Conservation (phyloP, 495 filamentous ascomycete genomes). For the Penicillium riverlandense region DNA sequence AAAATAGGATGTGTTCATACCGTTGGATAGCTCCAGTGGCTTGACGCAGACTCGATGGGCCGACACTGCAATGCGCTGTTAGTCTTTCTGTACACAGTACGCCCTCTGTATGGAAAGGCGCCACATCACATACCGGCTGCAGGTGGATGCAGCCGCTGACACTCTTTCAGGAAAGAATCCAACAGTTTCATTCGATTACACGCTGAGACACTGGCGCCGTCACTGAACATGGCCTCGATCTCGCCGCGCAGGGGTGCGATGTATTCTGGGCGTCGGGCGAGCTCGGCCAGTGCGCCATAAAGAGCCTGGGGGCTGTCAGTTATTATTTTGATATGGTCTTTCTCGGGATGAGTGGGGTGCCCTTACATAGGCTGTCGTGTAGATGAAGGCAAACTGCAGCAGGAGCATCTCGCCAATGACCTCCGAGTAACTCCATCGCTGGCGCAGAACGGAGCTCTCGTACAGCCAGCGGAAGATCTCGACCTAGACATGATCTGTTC, state of each 20-base stretch:
- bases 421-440: constrained; percentile 16
- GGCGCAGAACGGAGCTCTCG: constrained; percentile 10
- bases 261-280: constrained; percentile 20
- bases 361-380: constrained; percentile 18
- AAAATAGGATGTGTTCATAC: not conserved
- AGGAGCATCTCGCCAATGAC: constrained; percentile 19
- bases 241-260: constrained; percentile 18
- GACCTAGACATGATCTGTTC: not conserved
- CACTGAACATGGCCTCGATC: constrained; percentile 3
- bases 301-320: constrained; percentile 8
- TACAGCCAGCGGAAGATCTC: constrained; percentile 21
- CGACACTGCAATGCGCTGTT: constrained; percentile 10
- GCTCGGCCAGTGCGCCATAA: constrained; percentile 15
- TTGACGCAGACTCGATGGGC: constrained; percentile 16
- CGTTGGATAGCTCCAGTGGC: constrained; percentile 12
- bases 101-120: not conserved
- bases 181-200: constrained; percentile 14
- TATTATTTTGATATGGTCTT: not conserved
- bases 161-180: constrained; percentile 26
- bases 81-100: too few relatives aligned
- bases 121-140: constrained; percentile 14
- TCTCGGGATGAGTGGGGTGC: not conserved
- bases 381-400: constrained; percentile 21
- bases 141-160: constrained; percentile 18
- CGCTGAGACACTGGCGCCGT: constrained; percentile 7